phyloP scores from a whole-genome alignment of 306 rosid genomes.

The Castanea crenata region DNA sequence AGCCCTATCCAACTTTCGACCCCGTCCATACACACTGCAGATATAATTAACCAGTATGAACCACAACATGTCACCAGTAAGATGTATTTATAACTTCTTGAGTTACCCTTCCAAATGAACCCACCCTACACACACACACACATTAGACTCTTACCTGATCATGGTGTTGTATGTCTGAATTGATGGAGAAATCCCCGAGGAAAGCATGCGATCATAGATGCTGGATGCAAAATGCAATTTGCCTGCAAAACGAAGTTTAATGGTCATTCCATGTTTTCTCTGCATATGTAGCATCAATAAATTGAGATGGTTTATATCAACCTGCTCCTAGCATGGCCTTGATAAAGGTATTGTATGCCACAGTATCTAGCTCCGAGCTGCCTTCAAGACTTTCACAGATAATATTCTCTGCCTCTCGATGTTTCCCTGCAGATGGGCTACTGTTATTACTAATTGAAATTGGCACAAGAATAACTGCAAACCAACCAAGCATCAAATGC shows the following conservation, averaged over 20 bases:
- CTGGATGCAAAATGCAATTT: slow-evolving; percentile 68
- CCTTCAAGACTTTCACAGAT: slow-evolving; percentile 54
- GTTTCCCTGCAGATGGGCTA: slow-evolving; percentile 54
- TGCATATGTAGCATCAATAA: slow-evolving; percentile 4
- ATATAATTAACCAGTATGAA: slow-evolving; percentile 20
- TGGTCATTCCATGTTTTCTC: slow-evolving; percentile 31
- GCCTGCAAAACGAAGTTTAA: slow-evolving; percentile 45
- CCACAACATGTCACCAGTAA: slow-evolving; percentile 9
- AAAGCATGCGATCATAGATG: slow-evolving; percentile 69
- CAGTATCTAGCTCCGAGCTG: slow-evolving; percentile 73
- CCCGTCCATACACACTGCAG: slow-evolving; percentile 83
- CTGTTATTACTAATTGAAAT: slow-evolving; percentile 4
- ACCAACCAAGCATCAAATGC: slow-evolving; percentile 7
- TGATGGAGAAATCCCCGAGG: slow-evolving; percentile 62
- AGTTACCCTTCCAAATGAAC: not conserved
- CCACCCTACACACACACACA: not conserved
- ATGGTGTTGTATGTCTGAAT: slow-evolving; percentile 88
- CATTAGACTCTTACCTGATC: slow-evolving; percentile 62
- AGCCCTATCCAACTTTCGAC: slow-evolving; percentile 74
- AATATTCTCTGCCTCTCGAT: slow-evolving; percentile 68
- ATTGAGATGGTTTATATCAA: slow-evolving; percentile 25
- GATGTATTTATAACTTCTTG: not conserved
- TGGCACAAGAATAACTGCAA: slow-evolving; percentile 14
- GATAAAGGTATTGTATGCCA: slow-evolving; percentile 90
- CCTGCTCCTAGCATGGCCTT: slow-evolving; percentile 95